Conservation (phyloP, 2,329 filamentous ascomycete species). For the Calycina marina region DNA sequence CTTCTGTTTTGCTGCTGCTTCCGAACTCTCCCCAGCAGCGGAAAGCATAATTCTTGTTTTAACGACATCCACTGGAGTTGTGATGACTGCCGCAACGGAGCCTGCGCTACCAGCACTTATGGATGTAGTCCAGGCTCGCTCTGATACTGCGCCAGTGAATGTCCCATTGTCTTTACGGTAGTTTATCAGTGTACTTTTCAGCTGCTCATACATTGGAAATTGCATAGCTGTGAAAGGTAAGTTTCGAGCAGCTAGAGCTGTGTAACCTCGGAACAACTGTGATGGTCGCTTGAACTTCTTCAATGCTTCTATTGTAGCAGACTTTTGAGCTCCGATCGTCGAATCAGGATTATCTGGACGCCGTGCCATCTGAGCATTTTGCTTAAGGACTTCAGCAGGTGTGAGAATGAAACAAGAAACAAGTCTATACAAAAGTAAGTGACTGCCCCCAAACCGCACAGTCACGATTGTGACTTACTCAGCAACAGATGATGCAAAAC, state of each 20-base stretch:
- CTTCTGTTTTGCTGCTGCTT: conserved; percentile 16
- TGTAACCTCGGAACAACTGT: conserved; percentile 55
- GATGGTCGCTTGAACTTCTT: conserved; percentile 39
- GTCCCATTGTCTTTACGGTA: conserved; percentile 25
- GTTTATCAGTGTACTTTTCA: conserved; percentile 39
- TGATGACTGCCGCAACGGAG: conserved; percentile 61
- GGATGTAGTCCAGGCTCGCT: conserved; percentile 59
- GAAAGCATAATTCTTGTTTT: conserved; percentile 82
- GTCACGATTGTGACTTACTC: conserved; percentile 31
- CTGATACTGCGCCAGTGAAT: conserved; percentile 30
- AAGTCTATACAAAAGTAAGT: conserved; percentile 26
- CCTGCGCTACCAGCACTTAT: conserved; percentile 61
- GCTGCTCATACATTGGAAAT: conserved; percentile 71
- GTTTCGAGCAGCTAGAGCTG: conserved; percentile 67
- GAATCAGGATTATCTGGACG: conserved; percentile 14
- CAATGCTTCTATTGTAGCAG: conserved; percentile 37
- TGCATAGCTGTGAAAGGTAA: conserved; percentile 78
- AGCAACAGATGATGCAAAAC: conserved; percentile 57
- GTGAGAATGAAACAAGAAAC: conserved; percentile 78
- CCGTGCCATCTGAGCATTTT: conserved; percentile 77
- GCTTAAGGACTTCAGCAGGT: conserved; percentile 82
- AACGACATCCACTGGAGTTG: conserved; percentile 77
- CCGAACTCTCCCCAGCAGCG: conserved; percentile 25
- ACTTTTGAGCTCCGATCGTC: conserved; percentile 35
- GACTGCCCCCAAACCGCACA: background rate